Base-by-base conservation (phyloP, 768 basidiomycete genomes). In the Termitomyces sp. region DNA sequence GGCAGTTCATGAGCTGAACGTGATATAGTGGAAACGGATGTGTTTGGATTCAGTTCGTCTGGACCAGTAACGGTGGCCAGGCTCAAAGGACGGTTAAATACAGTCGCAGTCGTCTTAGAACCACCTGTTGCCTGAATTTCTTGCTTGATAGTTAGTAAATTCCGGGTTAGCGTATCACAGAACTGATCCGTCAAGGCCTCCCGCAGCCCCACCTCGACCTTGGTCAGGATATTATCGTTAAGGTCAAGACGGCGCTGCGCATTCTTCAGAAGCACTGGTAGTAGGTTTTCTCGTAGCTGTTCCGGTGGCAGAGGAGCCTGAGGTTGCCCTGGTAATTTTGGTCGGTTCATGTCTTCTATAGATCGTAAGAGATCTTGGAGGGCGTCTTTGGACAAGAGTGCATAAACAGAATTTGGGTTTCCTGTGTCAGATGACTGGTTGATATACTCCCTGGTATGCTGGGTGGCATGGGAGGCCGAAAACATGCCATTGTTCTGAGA, bases 171-270 rank as follows among this genome's bases (percentile, higher is more conserved):
- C n/a, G 64, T 60, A 22, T 64, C 53, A 47, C 68, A 70, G 26
- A 60, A 56, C 18, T 66, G 64, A 48, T 70, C 64, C 4, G 67
- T 71, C 36, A 74, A 51, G n/a, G 68, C 60, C 44, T 55, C 59
- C 20, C 63, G 58, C 3, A 65, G 45, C 26, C 36, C 53, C 28
- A 58, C 53, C 22, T 60, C 55, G 16, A 68, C 20, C 28, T 55
- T 50, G 6, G 56, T n/a, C 12, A 31, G 26, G 16, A 39, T 20
- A 18, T 28, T 36, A 18, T 55, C 33, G n/a, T 28, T 34, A 37
- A 51, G 54, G 4, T 37, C 52, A 36, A 37, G 26, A 46, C 67
- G 65, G 51, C 62, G 58, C 36, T 57, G 54, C 20, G 45, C 51
- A 47, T 68, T 68, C 48, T 60, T 55, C 29, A 62, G 29, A 22